These are phyloP conservation scores for Micromonas commoda DNA, from an alignment of 139 green algal species.

Conservation along the genomic window DNA sequence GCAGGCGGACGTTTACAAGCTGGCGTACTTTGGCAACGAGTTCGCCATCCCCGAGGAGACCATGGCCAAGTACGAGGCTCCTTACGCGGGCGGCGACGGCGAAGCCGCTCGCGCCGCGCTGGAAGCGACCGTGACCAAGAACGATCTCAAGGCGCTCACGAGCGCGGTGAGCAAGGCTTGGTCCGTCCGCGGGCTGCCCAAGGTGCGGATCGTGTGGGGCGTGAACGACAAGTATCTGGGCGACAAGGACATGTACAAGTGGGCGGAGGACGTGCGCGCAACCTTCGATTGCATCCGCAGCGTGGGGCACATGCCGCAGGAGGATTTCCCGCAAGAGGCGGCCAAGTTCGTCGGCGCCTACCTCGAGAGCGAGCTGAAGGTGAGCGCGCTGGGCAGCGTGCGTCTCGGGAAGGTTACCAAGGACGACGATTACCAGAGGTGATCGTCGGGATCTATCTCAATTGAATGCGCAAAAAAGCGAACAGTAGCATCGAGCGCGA, in stretches of 20 bases:
- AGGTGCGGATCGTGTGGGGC: conserved; percentile 14
- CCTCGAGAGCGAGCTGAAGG: neutral
- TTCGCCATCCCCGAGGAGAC: conserved; percentile 6
- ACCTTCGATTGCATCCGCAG: conserved; percentile 3
- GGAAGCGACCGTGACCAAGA: neutral
- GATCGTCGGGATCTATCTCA: too few species aligned
- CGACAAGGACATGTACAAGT: conserved; percentile 7
- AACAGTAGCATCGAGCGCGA: too few species aligned
- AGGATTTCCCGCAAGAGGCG: conserved; percentile 13
- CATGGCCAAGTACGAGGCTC: conserved; percentile 9
- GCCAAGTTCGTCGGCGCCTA: neutral
- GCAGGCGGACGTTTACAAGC: neutral
- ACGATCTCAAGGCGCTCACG: conserved; percentile 3
- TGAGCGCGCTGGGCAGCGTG: neutral
- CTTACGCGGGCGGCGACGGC: neutral
- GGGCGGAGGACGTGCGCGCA: conserved; percentile 9
- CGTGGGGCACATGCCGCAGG: conserved; percentile 24
- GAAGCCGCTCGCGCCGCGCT: conserved; percentile 3
- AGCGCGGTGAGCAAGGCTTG: neutral
- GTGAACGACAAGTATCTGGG: conserved; percentile 7
- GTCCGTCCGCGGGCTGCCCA: conserved; percentile 1
- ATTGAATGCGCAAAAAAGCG: too few species aligned
- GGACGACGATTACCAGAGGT: conserved; percentile 3
- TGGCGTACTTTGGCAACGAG: conserved; percentile 10
- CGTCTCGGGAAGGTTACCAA: neutral